These are phyloP conservation scores for Pilatotrama ljubarskyi DNA, from an alignment of 768 basidiomycete species.

Conservation along the genomic window DNA sequence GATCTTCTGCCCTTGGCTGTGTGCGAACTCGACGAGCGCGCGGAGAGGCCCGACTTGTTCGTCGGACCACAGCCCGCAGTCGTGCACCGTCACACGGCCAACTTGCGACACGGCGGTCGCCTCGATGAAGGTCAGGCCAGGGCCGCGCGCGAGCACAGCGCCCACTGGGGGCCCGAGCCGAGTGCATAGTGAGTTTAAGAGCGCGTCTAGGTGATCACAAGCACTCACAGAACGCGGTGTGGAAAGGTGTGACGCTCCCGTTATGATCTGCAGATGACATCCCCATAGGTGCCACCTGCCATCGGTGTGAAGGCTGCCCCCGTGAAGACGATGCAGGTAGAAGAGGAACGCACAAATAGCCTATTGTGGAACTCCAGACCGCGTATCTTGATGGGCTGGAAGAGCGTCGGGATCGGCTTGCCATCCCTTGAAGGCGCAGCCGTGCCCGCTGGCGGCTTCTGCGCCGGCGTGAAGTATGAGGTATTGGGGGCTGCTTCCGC, in stretches of 20 bases:
- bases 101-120: slow-evolving; percentile 61
- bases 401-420: neutral
- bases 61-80: slow-evolving; percentile 60
- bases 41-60: slow-evolving; percentile 48
- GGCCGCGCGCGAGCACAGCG: slow-evolving; percentile 49
- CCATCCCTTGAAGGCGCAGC: slow-evolving; percentile 28
- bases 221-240: slow-evolving; percentile 45
- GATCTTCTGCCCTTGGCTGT: slow-evolving; percentile 64
- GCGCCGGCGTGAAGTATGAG: slow-evolving; percentile 49
- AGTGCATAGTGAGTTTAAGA: too few species aligned
- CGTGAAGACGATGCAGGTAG: neutral
- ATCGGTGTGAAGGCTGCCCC: too few species aligned
- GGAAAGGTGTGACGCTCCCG: slow-evolving; percentile 55
- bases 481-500: slow-evolving; percentile 36
- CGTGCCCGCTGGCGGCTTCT: slow-evolving; percentile 44
- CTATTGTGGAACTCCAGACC: slow-evolving; percentile 34
- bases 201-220: too few species aligned
- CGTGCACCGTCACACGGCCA: slow-evolving; percentile 63
- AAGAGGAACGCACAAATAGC: slow-evolving; percentile 22
- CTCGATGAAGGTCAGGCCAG: slow-evolving; percentile 63
- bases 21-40: slow-evolving; percentile 64
- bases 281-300: slow-evolving; percentile 52
- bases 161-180: slow-evolving; percentile 40
- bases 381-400: slow-evolving; percentile 52
- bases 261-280: slow-evolving; percentile 55